Evolutionary conservation across 192 early-diverging fungal species (phyloP), one percentile per base, ranked within the genome.

Genomic region (Podila horticola): DNA sequence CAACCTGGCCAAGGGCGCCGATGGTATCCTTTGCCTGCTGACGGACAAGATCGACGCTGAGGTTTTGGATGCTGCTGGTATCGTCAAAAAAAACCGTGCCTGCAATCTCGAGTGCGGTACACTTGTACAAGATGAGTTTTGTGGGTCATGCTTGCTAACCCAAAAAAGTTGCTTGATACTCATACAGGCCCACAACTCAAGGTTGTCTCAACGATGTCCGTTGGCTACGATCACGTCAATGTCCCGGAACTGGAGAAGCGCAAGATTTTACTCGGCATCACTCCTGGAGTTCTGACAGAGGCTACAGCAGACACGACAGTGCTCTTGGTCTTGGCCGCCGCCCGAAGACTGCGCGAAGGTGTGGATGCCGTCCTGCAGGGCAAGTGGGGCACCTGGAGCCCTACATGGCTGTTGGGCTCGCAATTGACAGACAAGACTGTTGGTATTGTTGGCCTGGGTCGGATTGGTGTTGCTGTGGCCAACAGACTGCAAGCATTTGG

Each of bases 231-330:
- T 66, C 95, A 97, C 68, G 90, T 97, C 24, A 91, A 93, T 69
- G 64, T 89, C 0, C 66, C 64, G 7, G 89, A 85, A 9, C 69
- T 91, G 20, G 74, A 88, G 24, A 82, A 83, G 10, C 84, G 87
- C 22, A 83, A 84, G 3, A 77, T 95, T n/a, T 51, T 58, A 20
- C 68, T 97, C 8, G 95, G 95, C 6, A 89, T 93, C 73, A 97
- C 96, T 1, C 95, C 96, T 7, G 92, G 92, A 63, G 96, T 96
- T 2, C 84, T 96, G 48, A 97, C 96, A 0, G 95, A 96, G 66
- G 95, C 95, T 0, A 93, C 92, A 15, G 96, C 96, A 7, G 95
- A 96, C 48, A 86, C 94, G 7, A 91, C 94, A 0, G 86, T 93
- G 5, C 84, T 94, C n/a, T 82, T 97, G 64, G 86, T 93, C 19